Conservation (phyloP, 805 yeast genomes). For the Lipomyces lipofer region DNA sequence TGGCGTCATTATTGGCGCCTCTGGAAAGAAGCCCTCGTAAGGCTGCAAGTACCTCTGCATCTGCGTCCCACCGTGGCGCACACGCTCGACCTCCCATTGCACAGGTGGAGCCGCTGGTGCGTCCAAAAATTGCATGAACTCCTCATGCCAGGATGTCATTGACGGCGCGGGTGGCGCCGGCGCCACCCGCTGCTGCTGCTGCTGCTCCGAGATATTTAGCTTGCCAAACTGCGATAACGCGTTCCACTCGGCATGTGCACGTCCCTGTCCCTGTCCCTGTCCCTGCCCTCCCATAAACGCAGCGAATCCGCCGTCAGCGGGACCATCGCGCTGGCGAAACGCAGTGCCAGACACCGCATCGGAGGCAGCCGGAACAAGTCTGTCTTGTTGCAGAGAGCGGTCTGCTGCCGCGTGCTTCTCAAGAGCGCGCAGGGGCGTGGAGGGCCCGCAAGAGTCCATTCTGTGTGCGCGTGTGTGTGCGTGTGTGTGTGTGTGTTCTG, state of each 20-base stretch:
- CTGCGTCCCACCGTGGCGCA: neutral
- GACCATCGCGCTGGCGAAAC: constrained; percentile 6
- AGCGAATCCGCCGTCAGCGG: constrained; percentile 10
- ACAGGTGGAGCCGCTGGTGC: neutral
- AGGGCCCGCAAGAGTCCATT: constrained; percentile 32
- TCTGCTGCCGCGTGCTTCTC: constrained; percentile 25
- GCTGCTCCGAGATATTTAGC: constrained; percentile 8
- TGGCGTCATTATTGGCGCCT: neutral
- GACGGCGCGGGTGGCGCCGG: neutral
- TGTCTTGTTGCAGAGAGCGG: constrained; percentile 25
- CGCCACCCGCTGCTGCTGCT: neutral
- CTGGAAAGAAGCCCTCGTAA: neutral
- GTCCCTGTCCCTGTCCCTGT: neutral
- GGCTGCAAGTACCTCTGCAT: neutral
- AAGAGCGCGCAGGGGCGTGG: constrained; percentile 22
- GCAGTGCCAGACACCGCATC: neutral
- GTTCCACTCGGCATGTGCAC: neutral
- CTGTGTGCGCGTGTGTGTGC: too few relatives aligned
- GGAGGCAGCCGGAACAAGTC: constrained; percentile 5
- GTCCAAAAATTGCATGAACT: constrained; percentile 22
- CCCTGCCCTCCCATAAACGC: constrained; percentile 7
- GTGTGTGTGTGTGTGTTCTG: too few relatives aligned
- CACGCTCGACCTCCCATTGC: neutral
- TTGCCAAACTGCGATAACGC: constrained; percentile 9
- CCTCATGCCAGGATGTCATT: constrained; percentile 20